phyloP scores from a whole-genome alignment of 2,329 filamentous ascomycete species.

The Fusarium decemcellulare region DNA sequence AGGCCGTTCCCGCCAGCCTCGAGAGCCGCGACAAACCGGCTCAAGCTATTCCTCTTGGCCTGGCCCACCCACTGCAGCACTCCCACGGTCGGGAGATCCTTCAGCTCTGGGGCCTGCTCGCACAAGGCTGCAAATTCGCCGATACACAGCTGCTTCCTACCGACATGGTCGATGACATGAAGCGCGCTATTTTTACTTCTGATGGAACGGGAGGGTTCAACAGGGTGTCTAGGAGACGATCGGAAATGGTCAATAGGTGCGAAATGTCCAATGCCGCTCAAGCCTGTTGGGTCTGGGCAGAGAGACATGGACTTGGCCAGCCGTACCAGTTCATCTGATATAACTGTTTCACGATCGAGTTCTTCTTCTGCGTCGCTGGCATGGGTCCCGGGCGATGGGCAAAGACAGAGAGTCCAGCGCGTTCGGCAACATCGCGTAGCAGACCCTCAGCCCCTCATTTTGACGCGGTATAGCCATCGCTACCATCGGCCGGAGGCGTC shows the following conservation, averaged over 20 bases:
- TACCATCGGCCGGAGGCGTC: background rate
- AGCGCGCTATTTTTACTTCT: too few relatives aligned
- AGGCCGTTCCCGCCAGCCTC: background rate
- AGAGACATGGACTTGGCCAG: too few relatives aligned
- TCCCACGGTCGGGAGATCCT: background rate
- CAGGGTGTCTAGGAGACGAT: too few relatives aligned
- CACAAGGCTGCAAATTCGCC: background rate
- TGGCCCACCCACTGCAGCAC: background rate
- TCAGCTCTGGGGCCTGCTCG: background rate
- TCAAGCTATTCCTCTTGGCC: background rate
- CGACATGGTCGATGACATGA: too few relatives aligned
- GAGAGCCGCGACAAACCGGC: background rate
- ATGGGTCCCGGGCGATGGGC: background rate
- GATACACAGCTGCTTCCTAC: too few relatives aligned
- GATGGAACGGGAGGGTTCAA: too few relatives aligned
- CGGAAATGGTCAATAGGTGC: too few relatives aligned
- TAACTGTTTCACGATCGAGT: too few relatives aligned
- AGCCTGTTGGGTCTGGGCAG: too few relatives aligned
- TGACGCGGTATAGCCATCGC: background rate
- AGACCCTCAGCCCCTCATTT: background rate
- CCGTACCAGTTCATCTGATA: background rate
- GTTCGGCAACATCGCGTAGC: background rate
- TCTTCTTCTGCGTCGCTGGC: fast-evolving
- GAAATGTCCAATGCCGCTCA: too few relatives aligned
- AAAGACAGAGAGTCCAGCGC: background rate